These are phyloP conservation scores for Brassica nigra DNA, from an alignment of 345 rosid species.

Conservation along the genomic window DNA sequence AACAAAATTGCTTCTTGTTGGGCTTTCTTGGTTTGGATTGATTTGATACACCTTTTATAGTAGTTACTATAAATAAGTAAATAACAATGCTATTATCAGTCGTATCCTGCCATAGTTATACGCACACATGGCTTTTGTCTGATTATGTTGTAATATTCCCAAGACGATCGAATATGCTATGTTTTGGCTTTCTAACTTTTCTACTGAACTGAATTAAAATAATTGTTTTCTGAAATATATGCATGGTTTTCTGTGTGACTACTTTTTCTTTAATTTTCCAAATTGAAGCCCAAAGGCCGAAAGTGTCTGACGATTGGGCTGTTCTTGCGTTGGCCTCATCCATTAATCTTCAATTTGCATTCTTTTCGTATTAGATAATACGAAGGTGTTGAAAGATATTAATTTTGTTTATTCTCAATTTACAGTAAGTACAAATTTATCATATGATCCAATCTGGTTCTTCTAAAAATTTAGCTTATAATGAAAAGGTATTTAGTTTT, in stretches of 20 bases:
- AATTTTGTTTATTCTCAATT: no score
- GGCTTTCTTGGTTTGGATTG: slow-evolving; percentile 7
- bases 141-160: background rate
- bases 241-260: slow-evolving; percentile 23
- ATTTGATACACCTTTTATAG: background rate
- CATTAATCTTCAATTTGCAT: background rate
- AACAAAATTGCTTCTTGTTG: background rate
- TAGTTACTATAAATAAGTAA: slow-evolving; percentile 11
- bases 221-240: background rate
- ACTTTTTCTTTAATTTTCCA: background rate
- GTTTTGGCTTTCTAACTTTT: slow-evolving; percentile 5
- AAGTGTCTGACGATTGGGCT: slow-evolving; percentile 10
- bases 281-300: slow-evolving; percentile 1
- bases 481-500: no score
- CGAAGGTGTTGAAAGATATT: no score
- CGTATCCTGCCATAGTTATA: background rate
- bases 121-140: slow-evolving; percentile 3
- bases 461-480: no score
- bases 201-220: background rate
- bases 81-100: background rate
- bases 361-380: no score
- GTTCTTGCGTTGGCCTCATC: slow-evolving; percentile 7
- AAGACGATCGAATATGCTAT: slow-evolving; percentile 1
- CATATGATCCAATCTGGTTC: no score
- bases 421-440: no score